A percentile compares a stretch with the other conserved stretches of the same genome.
Conservation (phyloP, 2,329 filamentous ascomycete species). For the Aspergillus quadrilineatus region DNA sequence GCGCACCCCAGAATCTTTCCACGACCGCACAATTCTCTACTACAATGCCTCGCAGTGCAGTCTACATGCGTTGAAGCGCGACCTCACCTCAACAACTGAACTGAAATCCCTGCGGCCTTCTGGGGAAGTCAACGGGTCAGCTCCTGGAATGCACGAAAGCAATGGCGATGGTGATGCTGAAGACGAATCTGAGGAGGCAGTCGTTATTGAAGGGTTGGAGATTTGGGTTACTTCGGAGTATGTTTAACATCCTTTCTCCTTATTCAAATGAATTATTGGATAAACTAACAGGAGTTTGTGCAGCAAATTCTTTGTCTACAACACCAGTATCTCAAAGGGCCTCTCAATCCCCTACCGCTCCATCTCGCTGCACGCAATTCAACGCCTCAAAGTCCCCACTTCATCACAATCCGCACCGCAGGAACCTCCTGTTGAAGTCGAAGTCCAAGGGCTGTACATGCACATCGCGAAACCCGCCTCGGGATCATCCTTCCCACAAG, state of each 20-base stretch:
- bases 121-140: conserved; percentile 18
- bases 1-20: conserved; percentile 49
- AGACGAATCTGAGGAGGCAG: conserved; percentile 29
- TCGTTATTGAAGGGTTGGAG: conserved; percentile 42
- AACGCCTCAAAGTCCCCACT: conserved; percentile 41
- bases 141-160: neutral
- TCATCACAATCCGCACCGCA: conserved; percentile 10
- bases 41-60: conserved; percentile 48
- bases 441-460: conserved; percentile 50
- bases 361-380: conserved; percentile 51
- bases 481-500: conserved; percentile 21
- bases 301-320: conserved; percentile 48
- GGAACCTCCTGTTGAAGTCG: conserved; percentile 1
- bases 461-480: conserved; percentile 39
- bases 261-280: neutral
- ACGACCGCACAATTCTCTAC: conserved; percentile 49
- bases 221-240: conserved; percentile 53
- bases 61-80: conserved; percentile 43
- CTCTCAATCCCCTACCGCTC: conserved; percentile 49
- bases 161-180: neutral
- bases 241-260: conserved; percentile 13
- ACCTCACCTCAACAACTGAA: conserved; percentile 36
- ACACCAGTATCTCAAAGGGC: conserved; percentile 33
- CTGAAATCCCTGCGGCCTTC: conserved; percentile 31
- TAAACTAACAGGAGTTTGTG: neutral